phyloP scores from a whole-genome alignment of 345 rosid species.

The Conringia planisiliqua region DNA sequence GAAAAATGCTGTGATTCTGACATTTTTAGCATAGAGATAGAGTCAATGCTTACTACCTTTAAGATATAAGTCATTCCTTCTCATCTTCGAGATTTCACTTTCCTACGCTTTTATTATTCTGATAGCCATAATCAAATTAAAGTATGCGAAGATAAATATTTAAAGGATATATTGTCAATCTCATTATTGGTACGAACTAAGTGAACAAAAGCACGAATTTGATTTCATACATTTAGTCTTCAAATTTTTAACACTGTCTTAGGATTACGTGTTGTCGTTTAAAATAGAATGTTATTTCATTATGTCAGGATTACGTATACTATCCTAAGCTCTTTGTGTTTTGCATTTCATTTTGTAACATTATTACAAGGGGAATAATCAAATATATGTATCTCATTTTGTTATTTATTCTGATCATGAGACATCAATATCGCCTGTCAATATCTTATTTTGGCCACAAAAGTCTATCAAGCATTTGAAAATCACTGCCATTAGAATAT shows the following conservation, averaged over 20 bases:
- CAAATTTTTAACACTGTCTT: not conserved
- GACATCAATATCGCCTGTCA: constrained; percentile 13
- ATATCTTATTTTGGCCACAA: constrained; percentile 20
- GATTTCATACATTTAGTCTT: not conserved
- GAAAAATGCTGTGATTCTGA: not conserved
- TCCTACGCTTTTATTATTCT: constrained; percentile 17
- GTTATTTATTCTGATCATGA: not conserved
- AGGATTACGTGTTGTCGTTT: not conserved
- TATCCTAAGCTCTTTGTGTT: not conserved
- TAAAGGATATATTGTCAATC: not conserved
- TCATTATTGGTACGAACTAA: not conserved
- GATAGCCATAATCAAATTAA: not conserved
- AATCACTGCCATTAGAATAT: constrained; percentile 6
- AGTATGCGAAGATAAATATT: not conserved
- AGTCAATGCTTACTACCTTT: constrained; percentile 24
- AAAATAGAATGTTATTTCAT: not conserved
- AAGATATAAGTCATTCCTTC: constrained; percentile 9
- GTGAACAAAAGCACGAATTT: not conserved
- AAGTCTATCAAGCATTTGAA: constrained; percentile 15
- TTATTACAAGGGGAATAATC: not conserved
- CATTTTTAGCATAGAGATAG: not conserved
- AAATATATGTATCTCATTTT: not conserved
- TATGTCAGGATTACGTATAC: not conserved
- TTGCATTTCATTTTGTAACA: not conserved
- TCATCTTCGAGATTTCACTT: constrained; percentile 9